Conservation (phyloP, 306 rosid genomes). For the Medicago ruthenica region DNA sequence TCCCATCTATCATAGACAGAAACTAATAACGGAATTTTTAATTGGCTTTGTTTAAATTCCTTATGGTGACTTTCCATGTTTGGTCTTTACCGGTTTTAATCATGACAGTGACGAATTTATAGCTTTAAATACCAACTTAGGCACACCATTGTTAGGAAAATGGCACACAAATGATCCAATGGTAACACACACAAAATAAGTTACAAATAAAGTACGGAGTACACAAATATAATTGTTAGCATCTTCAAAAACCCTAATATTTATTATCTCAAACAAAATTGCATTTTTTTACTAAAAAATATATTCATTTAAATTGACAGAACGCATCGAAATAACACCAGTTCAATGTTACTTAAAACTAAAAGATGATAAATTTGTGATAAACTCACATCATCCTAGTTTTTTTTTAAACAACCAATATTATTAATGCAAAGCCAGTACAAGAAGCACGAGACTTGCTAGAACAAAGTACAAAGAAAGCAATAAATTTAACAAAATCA, state of each 20-base stretch:
- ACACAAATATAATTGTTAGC: not conserved
- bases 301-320: no score
- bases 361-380: no score
- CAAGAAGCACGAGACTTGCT: no score
- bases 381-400: no score
- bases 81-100: constrained; percentile 3
- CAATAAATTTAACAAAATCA: no score
- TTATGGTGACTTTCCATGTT: constrained; percentile 2
- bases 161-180: not conserved
- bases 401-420: no score
- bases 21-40: constrained; percentile 12
- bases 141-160: not conserved
- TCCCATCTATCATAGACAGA: constrained; percentile 2
- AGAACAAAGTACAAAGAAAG: no score
- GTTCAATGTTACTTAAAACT: not conserved
- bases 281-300: not conserved
- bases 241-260: not conserved
- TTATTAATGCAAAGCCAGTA: no score
- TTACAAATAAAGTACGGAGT: not conserved
- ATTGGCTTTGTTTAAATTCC: constrained; percentile 15
- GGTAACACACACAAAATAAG: not conserved
- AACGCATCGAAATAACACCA: no score
- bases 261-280: not conserved
- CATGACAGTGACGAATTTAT: constrained; percentile 16
- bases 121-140: constrained; percentile 1